phyloP scores from a whole-genome alignment of 78 protist genomes.

The Polysphondylium violaceum region DNA sequence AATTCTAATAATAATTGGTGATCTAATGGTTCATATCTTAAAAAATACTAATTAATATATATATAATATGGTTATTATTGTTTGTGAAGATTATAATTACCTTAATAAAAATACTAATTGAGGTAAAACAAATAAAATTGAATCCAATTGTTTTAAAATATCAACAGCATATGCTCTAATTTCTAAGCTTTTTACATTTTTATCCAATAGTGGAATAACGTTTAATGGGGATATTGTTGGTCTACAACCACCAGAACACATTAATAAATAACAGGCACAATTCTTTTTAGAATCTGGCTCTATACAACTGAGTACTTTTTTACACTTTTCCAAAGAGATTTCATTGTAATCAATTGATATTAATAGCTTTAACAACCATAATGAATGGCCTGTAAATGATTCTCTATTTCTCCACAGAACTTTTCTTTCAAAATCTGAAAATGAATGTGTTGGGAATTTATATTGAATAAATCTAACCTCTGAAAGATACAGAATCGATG shows the following conservation, averaged over 20 bases:
- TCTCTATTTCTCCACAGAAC: conserved; percentile 68
- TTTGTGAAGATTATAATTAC: neutral
- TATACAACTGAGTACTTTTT: neutral
- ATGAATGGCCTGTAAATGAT: conserved; percentile 47
- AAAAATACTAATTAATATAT: neutral
- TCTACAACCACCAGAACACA: conserved; percentile 66
- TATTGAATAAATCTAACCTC: conserved; percentile 55
- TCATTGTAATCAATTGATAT: conserved; percentile 29
- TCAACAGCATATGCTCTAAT: conserved; percentile 47
- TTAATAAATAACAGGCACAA: conserved; percentile 28
- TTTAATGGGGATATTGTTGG: neutral
- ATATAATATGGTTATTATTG: neutral
- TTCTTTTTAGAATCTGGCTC: neutral
- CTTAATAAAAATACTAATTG: conserved; percentile 60
- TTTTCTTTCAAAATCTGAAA: conserved; percentile 3
- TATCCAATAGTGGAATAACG: conserved; percentile 56
- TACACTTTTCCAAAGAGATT: conserved; percentile 5
- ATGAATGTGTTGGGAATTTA: conserved; percentile 18
- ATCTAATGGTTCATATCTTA: conserved; percentile 30
- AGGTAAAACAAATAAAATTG: conserved; percentile 21
- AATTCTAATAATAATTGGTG: conserved; percentile 10
- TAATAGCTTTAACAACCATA: conserved; percentile 52
- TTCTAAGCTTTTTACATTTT: neutral
- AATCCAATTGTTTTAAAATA: neutral
- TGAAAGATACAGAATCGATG: conserved; percentile 36